phyloP scores from a whole-genome alignment of 345 rosid genomes.

The Orychophragmus violaceus region DNA sequence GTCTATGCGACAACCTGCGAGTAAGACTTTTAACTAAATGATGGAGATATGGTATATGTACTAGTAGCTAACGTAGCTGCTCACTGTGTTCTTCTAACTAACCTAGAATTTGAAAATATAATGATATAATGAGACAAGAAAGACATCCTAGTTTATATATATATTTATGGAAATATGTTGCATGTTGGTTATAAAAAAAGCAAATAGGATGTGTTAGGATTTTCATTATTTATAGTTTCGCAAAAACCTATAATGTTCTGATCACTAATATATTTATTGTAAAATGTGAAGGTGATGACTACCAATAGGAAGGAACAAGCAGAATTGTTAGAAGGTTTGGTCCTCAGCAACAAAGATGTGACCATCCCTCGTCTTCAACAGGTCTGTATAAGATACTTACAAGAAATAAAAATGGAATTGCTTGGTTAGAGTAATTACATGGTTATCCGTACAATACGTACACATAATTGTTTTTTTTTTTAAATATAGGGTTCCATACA shows the following conservation, averaged over 20 bases:
- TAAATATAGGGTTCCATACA: background rate
- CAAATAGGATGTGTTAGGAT: background rate
- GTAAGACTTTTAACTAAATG: background rate
- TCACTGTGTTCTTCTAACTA: background rate
- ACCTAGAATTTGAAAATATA: background rate
- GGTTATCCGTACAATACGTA: background rate
- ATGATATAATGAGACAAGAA: background rate
- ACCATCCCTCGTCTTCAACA: conserved; percentile 51
- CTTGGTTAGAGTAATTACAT: background rate
- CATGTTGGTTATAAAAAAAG: background rate
- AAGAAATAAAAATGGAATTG: background rate
- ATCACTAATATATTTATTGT: too few species aligned
- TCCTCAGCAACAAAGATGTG: conserved; percentile 59
- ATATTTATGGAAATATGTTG: too few species aligned
- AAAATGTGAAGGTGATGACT: conserved; percentile 63
- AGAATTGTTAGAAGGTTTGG: conserved; percentile 64
- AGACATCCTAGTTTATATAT: background rate
- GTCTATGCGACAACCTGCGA: background rate
- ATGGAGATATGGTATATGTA: background rate
- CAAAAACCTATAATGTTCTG: too few species aligned
- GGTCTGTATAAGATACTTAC: conserved; percentile 24
- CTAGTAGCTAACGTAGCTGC: background rate
- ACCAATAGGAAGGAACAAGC: conserved; percentile 73
- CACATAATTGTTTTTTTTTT: background rate
- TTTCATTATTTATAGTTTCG: too few species aligned